Conservation (phyloP, 441 rosid species). For the Isatis lusitanica region DNA sequence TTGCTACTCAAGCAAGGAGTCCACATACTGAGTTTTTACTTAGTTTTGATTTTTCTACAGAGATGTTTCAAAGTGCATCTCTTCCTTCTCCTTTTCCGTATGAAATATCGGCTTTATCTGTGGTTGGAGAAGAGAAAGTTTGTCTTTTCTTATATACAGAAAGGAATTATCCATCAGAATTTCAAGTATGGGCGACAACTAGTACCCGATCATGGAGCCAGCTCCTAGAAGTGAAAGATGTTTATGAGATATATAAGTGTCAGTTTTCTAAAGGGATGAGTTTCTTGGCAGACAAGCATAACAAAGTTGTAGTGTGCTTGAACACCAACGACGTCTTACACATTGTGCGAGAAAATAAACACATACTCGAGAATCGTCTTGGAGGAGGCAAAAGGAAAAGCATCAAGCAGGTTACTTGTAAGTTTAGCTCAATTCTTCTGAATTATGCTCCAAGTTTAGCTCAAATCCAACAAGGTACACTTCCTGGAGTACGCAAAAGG, state of each 20-base stretch:
- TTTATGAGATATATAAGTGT: not conserved
- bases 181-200: not conserved
- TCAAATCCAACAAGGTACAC: not conserved
- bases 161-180: not conserved
- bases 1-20: not conserved
- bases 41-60: constrained; percentile 4
- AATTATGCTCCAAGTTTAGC: constrained; percentile 8
- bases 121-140: constrained; percentile 3
- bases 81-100: not conserved
- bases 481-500: constrained; percentile 1
- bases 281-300: constrained; percentile 3
- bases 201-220: not conserved
- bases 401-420: no score
- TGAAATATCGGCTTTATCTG: not conserved
- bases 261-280: not conserved
- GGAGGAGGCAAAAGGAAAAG: not conserved
- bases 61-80: not conserved
- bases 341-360: not conserved
- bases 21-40: not conserved
- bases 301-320: constrained; percentile 3
- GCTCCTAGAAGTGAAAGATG: not conserved
- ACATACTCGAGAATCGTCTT: not conserved
- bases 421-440: not conserved
- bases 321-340: not conserved
- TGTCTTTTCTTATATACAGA: not conserved